Base-by-base conservation (phyloP, 495 filamentous ascomycete species). In the Trypethelium eluteriae region DNA sequence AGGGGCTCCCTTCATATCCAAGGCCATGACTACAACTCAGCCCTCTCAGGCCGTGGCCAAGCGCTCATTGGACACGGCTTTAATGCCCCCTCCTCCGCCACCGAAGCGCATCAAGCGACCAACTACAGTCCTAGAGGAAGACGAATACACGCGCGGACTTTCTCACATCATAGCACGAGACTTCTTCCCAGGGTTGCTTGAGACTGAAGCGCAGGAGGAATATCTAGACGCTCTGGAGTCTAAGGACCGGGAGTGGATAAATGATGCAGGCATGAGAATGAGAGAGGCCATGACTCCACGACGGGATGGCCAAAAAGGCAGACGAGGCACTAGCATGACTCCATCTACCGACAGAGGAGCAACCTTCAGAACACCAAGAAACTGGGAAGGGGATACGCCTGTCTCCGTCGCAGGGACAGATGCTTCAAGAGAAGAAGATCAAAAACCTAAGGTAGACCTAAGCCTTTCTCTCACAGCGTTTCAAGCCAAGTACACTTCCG, bases 141-240 rank as follows among this genome's bases (percentile, higher is more conserved):
- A 98, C 71, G 86, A 86, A 70, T 98, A 98, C 79, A 93, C 91
- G 35, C 85, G 90, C 65, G 89, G 90, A 9, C 79, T 98, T 36
- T 96, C 93, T 1, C 88, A 96, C 62, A 98, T 98, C 70, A 96
- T 98, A 64, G 89, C 90, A 38, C 90, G 95, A 47, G 95, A 98
- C 78, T 98, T 94, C 81, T 98, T 97, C 75, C 94, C 94, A 0
- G 94, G 93, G 2, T 81, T 98, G 0, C 80, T 93, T 0, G 93
- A 98, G 71, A 86, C 85, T 38, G 85, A 96, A 67, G 85, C 86
- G 2, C 92, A 96, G 72, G 87, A 93, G 71, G 94, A 98, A 70
- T 97, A 96, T 72, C 80, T 98, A 36, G 88, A 95, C 71, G 94
- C 94, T 0, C 77, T 97, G 9, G 91, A 94, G 12, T 94, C 91